Conservation (phyloP, 2,329 filamentous ascomycete genomes). For the Calonectria hawksworthii region DNA sequence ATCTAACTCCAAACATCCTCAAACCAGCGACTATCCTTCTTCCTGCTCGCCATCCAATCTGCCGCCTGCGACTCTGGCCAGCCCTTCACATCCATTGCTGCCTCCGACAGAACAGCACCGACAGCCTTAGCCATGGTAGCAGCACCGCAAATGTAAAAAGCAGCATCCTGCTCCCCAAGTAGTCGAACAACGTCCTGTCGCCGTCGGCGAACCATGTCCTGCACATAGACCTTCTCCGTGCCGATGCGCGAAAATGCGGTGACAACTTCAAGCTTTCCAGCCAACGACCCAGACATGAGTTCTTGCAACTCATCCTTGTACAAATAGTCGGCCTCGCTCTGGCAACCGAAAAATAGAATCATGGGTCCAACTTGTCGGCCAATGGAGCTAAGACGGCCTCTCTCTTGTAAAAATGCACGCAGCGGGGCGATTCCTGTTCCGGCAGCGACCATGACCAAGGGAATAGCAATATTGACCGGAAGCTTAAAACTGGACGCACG, state of each 20-base stretch:
- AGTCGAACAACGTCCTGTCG: slow-evolving; percentile 4
- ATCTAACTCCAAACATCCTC: slow-evolving; percentile 28
- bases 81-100: not conserved
- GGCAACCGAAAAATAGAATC: slow-evolving; percentile 28
- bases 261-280: slow-evolving; percentile 16
- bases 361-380: slow-evolving; percentile 18
- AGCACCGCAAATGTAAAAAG: slow-evolving; percentile 25
- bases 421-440: slow-evolving; percentile 28
- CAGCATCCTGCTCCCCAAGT: slow-evolving; percentile 17
- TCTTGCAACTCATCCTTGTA: slow-evolving; percentile 18
- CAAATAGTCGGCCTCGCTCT: slow-evolving; percentile 16
- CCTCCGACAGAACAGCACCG: slow-evolving; percentile 1
- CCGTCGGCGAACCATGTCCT: slow-evolving; percentile 14
- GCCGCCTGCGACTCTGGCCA: slow-evolving; percentile 13
- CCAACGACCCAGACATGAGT: not conserved
- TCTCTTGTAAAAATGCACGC: slow-evolving; percentile 25
- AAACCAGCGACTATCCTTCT: slow-evolving; percentile 26
- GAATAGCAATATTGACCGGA: not conserved
- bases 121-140: slow-evolving; percentile 28
- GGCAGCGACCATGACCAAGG: slow-evolving; percentile 28
- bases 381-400: slow-evolving; percentile 12
- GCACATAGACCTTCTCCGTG: slow-evolving; percentile 19
- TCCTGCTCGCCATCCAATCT: slow-evolving; percentile 15
- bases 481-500: slow-evolving; percentile 24
- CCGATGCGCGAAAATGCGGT: slow-evolving; percentile 19